Conservation (phyloP, 805 yeast species). For the Cephaloascus fragrans region DNA sequence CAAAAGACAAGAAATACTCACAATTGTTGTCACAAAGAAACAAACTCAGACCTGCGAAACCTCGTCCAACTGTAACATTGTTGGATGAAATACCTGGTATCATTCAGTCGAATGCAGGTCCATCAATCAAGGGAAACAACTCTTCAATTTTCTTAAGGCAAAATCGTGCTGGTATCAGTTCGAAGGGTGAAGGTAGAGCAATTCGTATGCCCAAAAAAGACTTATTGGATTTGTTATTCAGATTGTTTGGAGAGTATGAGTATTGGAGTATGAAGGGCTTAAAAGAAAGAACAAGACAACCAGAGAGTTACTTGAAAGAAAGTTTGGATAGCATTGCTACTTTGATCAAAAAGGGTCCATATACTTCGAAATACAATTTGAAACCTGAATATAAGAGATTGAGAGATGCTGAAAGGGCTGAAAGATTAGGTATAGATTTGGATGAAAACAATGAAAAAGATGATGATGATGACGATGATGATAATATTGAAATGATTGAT, state of each 20-base stretch:
- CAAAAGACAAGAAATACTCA: constrained; percentile 59
- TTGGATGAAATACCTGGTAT: constrained; percentile 81
- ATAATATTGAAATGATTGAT: constrained; percentile 71
- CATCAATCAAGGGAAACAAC: constrained; percentile 60
- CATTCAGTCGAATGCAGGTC: constrained; percentile 77
- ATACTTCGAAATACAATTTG: constrained; percentile 82
- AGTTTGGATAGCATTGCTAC: constrained; percentile 84
- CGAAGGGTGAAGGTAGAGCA: constrained; percentile 66
- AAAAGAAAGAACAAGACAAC: constrained; percentile 90
- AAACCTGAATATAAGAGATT: constrained; percentile 83
- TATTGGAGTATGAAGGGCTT: constrained; percentile 95
- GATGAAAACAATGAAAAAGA: constrained; percentile 28
- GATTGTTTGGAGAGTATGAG: constrained; percentile 87
- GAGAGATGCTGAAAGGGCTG: constrained; percentile 68
- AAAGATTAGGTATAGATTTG: constrained; percentile 41
- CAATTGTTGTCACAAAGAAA: constrained; percentile 48
- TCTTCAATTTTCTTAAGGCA: constrained; percentile 61
- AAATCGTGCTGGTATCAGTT: constrained; percentile 29
- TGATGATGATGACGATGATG: constrained; percentile 56
- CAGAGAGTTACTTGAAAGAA: constrained; percentile 87
- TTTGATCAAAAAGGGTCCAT: constrained; percentile 90
- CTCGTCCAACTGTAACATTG: constrained; percentile 57
- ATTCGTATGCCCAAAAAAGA: constrained; percentile 92
- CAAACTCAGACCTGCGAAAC: constrained; percentile 40
- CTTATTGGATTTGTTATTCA: constrained; percentile 77